Percentiles rank a stretch among this genome's conserved stretches.
Evolutionary conservation across 2,329 filamentous ascomycete genomes (phyloP).

Genomic region (Pseudogymnoascus pannorum): DNA sequence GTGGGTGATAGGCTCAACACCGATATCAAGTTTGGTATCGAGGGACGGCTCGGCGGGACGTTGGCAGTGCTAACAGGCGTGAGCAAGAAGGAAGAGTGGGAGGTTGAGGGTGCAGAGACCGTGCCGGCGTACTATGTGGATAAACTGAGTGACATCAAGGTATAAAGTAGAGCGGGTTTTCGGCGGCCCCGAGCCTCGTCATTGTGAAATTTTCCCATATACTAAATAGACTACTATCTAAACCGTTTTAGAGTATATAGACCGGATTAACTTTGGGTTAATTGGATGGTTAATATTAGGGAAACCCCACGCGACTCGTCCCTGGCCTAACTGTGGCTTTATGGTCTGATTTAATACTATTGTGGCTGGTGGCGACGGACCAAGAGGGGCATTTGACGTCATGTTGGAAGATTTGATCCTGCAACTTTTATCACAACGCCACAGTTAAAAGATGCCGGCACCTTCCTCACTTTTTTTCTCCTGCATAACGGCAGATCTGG

Average conservation of each 20-base stretch:
- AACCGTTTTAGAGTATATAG: background rate
- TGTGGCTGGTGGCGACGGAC: background rate
- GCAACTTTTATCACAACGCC: background rate
- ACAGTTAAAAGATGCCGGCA: background rate
- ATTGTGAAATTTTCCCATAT: background rate
- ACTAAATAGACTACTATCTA: background rate
- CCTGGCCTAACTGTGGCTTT: background rate
- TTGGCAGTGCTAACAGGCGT: constrained; percentile 88
- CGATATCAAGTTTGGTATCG: constrained; percentile 90
- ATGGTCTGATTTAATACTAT: background rate
- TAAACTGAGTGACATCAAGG: constrained; percentile 59
- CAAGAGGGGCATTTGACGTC: constrained; percentile 5
- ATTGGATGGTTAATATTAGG: background rate
- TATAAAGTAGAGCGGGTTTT: constrained; percentile 4
- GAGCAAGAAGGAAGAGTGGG: constrained; percentile 74
- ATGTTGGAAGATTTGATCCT: background rate
- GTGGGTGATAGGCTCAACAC: constrained; percentile 90
- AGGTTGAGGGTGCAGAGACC: constrained; percentile 58
- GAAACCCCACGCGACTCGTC: background rate
- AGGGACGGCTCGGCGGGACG: constrained; percentile 85
- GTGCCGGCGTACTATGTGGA: constrained; percentile 81
- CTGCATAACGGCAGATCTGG: background rate
- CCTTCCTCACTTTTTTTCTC: background rate
- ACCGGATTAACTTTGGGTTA: background rate
- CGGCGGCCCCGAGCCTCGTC: background rate